A percentile compares a stretch with the other conserved stretches of the same genome.
These are phyloP conservation scores for Tetrastigma voinierianum DNA, from an alignment of 164 flowering plant genomes.

Conservation along the genomic window DNA sequence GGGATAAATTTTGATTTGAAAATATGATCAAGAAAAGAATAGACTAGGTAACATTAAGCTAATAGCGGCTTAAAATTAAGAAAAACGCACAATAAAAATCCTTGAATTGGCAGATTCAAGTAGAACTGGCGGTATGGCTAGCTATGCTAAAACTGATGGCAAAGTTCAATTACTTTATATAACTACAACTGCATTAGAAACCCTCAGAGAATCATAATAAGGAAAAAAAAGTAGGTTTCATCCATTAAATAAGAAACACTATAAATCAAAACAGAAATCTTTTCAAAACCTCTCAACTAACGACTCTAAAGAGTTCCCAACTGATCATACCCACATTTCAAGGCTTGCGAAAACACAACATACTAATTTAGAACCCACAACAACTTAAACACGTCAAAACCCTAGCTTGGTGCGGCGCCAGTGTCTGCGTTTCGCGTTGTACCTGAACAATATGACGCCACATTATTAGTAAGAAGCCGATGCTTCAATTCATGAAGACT, in stretches of 20 bases:
- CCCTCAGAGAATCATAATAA: too few species aligned
- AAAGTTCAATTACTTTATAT: too few species aligned
- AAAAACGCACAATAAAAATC: too few species aligned
- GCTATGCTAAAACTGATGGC: too few species aligned
- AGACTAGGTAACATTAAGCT: too few species aligned
- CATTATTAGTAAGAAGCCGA: not conserved
- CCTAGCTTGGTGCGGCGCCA: constrained; percentile 55
- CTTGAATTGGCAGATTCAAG: too few species aligned
- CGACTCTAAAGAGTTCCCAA: not conserved
- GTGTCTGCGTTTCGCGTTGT: constrained; percentile 55
- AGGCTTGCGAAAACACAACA: not conserved
- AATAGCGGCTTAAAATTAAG: too few species aligned
- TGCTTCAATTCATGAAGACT: not conserved
- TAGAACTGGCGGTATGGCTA: too few species aligned
- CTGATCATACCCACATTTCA: not conserved
- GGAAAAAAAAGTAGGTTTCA: not conserved
- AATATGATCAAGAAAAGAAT: too few species aligned
- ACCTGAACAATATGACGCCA: constrained; percentile 19
- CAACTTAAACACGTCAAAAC: constrained; percentile 21
- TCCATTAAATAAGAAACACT: not conserved
- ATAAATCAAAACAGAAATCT: not conserved
- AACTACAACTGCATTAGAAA: too few species aligned
- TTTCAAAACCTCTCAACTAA: not conserved
- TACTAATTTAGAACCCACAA: not conserved
- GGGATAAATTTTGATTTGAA: too few species aligned